These are phyloP conservation scores for Kalmanozyma brasiliensis DNA, from an alignment of 1,284 basidiomycete species.

Conservation along the genomic window DNA sequence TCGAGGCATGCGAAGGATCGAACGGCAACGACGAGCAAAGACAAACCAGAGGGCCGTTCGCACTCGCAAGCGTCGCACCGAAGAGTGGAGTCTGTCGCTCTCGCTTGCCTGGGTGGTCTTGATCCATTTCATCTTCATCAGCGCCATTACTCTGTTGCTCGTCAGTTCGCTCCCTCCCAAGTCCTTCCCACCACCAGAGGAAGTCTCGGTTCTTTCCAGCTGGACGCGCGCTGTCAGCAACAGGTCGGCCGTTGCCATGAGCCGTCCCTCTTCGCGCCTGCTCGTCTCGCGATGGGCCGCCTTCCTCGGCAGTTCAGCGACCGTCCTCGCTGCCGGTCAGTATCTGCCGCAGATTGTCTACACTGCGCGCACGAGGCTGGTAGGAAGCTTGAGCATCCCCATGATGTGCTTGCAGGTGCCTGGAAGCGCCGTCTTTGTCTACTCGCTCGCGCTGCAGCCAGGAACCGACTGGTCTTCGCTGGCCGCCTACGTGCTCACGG, in stretches of 20 bases:
- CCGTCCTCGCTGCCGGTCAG: constrained; percentile 81
- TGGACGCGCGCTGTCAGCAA: constrained; percentile 17
- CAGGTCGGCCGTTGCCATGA: constrained; percentile 10
- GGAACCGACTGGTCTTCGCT: constrained; percentile 60
- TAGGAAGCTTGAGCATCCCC: constrained; percentile 89
- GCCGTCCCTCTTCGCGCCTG: constrained; percentile 52
- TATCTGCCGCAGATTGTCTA: constrained; percentile 87
- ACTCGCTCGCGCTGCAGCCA: constrained; percentile 71
- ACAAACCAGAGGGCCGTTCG: constrained; percentile 14
- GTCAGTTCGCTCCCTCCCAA: constrained; percentile 28
- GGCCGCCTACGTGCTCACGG: constrained; percentile 80
- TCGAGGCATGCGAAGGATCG: constrained; percentile 37
- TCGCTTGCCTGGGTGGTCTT: constrained; percentile 78
- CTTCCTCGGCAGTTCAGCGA: constrained; percentile 85
- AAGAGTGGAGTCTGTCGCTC: constrained; percentile 81
- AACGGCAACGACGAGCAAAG: constrained; percentile 35
- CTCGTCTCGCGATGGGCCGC: constrained; percentile 76
- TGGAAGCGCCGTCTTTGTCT: constrained; percentile 86
- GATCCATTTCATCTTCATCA: constrained; percentile 73
- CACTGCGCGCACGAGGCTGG: constrained; percentile 81
- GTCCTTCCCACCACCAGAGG: constrained; percentile 42
- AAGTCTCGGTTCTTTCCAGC: constrained; percentile 23
- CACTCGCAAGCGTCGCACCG: constrained; percentile 68
- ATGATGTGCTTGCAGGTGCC: constrained; percentile 97
- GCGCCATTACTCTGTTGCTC: constrained; percentile 30